These are phyloP conservation scores for Musa troglodytarum DNA, from an alignment of 176 grass and related monocot genomes.

Conservation along the genomic window DNA sequence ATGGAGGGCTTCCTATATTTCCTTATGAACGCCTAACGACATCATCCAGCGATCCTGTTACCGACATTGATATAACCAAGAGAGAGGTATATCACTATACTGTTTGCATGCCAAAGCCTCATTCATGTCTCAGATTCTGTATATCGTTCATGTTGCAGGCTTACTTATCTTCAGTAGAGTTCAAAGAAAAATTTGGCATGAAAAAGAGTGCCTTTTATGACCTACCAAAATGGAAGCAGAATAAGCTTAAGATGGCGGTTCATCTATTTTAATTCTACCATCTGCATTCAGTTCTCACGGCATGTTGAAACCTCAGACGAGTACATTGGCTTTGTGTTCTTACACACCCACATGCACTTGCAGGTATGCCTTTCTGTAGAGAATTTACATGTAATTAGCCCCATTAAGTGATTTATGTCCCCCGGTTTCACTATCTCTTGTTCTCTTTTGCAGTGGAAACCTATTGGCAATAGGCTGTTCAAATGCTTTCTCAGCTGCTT, in stretches of 20 bases:
- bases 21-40: slow-evolving; percentile 71
- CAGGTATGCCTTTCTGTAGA: background rate
- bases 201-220: slow-evolving; percentile 61
- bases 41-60: slow-evolving; percentile 48
- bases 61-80: slow-evolving; percentile 75
- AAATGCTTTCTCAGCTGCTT: background rate
- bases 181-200: slow-evolving; percentile 90
- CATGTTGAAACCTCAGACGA: background rate
- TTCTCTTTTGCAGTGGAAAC: background rate
- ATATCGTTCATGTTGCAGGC: slow-evolving; percentile 36
- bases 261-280: slow-evolving; percentile 52
- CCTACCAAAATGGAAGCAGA: slow-evolving; percentile 88
- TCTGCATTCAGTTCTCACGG: slow-evolving; percentile 12
- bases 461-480: background rate
- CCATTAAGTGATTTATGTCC: background rate
- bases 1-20: slow-evolving; percentile 51
- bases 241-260: slow-evolving; percentile 66
- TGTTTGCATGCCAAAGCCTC: background rate
- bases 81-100: slow-evolving; percentile 58
- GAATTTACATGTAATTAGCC: background rate
- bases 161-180: slow-evolving; percentile 66
- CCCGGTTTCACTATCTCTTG: background rate
- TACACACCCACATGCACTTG: background rate
- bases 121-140: background rate
- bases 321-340: no score